Evolutionary conservation across 441 rosid species (phyloP).

Genomic region (Croton setiger): DNA sequence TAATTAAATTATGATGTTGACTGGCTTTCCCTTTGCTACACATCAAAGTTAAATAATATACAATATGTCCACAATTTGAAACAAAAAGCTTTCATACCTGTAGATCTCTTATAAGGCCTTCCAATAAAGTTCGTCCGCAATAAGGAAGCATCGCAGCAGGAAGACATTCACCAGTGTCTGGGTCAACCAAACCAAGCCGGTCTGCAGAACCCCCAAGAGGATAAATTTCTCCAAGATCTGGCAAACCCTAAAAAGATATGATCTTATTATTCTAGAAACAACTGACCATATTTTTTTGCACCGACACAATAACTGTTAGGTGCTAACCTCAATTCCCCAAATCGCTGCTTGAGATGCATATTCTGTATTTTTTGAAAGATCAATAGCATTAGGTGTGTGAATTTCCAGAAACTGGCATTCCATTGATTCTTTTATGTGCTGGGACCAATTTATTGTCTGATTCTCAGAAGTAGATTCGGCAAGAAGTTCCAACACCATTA

Average conservation of each 20-base stretch:
- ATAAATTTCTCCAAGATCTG: conserved; percentile 90
- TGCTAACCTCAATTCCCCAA: conserved; percentile 89
- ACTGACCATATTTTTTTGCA: background rate
- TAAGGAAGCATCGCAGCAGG: conserved; percentile 97
- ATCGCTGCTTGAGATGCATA: conserved; percentile 89
- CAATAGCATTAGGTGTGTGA: conserved; percentile 68
- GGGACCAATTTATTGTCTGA: conserved; percentile 40
- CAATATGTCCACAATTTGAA: conserved; percentile 15
- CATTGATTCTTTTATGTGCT: conserved; percentile 40
- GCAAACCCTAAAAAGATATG: conserved; percentile 75
- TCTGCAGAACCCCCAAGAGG: conserved; percentile 96
- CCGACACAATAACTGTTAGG: conserved; percentile 14
- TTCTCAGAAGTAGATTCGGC: conserved; percentile 44
- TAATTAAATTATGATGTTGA: too few species aligned
- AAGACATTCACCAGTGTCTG: conserved; percentile 84
- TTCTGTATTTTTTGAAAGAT: conserved; percentile 63
- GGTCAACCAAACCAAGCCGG: conserved; percentile 83
- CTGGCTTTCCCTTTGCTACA: conserved; percentile 8
- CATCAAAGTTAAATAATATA: conserved; percentile 12
- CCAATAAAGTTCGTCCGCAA: conserved; percentile 87
- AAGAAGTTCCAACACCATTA: conserved; percentile 80
- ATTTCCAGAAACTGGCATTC: conserved; percentile 61
- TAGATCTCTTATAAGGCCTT: conserved; percentile 92
- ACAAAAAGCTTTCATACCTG: conserved; percentile 54
- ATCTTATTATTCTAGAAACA: conserved; percentile 44